Evolutionary conservation across 805 yeast genomes (phyloP), one percentile per base, ranked within the genome.

Genomic region (Saccharomycopsis schoenii): DNA sequence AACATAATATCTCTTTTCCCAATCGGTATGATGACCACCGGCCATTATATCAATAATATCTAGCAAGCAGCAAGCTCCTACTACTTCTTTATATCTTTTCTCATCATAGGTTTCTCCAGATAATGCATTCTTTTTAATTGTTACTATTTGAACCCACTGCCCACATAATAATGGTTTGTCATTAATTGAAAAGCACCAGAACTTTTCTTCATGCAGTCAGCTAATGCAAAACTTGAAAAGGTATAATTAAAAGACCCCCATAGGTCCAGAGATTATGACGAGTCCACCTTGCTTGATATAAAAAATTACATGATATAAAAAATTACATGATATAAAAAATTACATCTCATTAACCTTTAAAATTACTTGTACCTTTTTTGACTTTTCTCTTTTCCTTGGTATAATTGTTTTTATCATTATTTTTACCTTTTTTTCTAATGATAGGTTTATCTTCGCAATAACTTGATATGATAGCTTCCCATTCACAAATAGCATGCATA

Each of bases 181-280:
- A 59, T 77, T 73, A 17, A 77, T 75, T 12, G 69, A 66, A 86
- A 73, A 0, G 69, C 36, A n/a, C 96, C 96, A 0, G 66, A 37
- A 0, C 68, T 70, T 62, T 79, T 77, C 8, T 76, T 75, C 88
- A 88, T 87, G 61, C 80, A 77, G 0, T 93, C 93, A 4, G 87
- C 73, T 14, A 88, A 68, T 0, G 92, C 90, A n/a, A n/a, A n/a
- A 65, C 76, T 76, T 57, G 89, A 75, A 25, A 89, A 73, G 0
- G 92, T n/a, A n/a, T n/a, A n/a, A n/a, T n/a, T n/a, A n/a, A n/a
- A 85, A 0, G 91, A 76, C 69, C 89, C 89, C 56, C 96, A 88
- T 86, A 2, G 83, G 68, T 39, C 96, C 96, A 0, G 93, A 86
- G 34, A 88, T 78, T 62, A 87, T 86, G 8, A 88, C 73, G 61